Evolutionary conservation across 257 asterid species (phyloP).

Genomic region (Gentiana macrophylla): DNA sequence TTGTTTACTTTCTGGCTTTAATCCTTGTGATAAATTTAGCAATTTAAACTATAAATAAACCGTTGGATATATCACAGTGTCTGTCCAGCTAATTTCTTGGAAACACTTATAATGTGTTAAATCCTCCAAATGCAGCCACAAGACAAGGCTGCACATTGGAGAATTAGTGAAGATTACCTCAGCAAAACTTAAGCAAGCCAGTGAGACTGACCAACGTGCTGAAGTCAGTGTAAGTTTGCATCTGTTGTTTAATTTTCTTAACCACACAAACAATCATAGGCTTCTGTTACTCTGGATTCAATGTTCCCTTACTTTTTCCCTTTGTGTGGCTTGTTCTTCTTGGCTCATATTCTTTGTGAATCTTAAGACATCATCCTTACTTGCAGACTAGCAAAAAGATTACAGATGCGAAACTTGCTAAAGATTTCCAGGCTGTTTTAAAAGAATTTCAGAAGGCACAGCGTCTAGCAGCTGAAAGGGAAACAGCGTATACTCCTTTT

Average conservation of each 20-base stretch:
- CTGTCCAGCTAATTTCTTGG: too few relatives aligned
- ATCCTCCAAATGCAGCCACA: slow-evolving; percentile 41
- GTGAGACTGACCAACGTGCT: slow-evolving; percentile 56
- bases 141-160: slow-evolving; percentile 76
- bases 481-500: slow-evolving; percentile 69
- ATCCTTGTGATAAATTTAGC: neutral
- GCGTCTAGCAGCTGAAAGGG: slow-evolving; percentile 35
- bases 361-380: slow-evolving; percentile 3
- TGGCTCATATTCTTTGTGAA: neutral
- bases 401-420: slow-evolving; percentile 91
- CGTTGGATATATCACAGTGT: too few relatives aligned
- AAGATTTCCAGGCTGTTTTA: slow-evolving; percentile 82
- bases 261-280: neutral
- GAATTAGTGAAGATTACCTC: slow-evolving; percentile 82
- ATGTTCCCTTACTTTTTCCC: neutral
- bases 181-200: slow-evolving; percentile 80
- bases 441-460: slow-evolving; percentile 75
- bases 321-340: neutral
- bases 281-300: slow-evolving; percentile 1
- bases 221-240: slow-evolving; percentile 56
- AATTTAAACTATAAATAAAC: neutral
- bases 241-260: neutral
- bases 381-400: slow-evolving; percentile 82
- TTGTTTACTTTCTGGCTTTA: neutral
- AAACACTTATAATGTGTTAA: too few relatives aligned